A percentile compares a stretch with the other conserved stretches of the same genome.
These are phyloP conservation scores for Citeromyces hawaiiensis DNA, from an alignment of 1,139 yeast genomes.

Conservation along the genomic window DNA sequence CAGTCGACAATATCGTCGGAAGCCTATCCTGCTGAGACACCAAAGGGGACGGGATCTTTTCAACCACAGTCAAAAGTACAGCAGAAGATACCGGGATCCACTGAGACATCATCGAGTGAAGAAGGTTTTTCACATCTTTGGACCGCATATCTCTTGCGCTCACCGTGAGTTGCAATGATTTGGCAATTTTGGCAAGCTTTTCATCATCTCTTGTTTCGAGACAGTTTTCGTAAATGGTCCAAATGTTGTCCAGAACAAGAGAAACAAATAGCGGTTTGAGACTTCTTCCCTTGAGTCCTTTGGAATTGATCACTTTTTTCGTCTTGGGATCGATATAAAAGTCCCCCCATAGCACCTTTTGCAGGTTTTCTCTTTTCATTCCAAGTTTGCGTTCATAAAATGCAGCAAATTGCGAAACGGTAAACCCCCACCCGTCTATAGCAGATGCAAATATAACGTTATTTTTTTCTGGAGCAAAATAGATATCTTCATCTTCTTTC, in stretches of 20 bases:
- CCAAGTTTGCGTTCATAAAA: conserved; percentile 80
- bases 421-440: conserved; percentile 96
- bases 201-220: conserved; percentile 55
- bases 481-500: conserved; percentile 69
- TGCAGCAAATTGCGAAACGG: conserved; percentile 76
- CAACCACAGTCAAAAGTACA: conserved; percentile 71
- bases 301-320: conserved; percentile 60
- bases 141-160: conserved; percentile 69
- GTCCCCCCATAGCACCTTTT: conserved; percentile 95
- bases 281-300: conserved; percentile 29
- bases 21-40: conserved; percentile 63
- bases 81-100: conserved; percentile 94
- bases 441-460: conserved; percentile 94
- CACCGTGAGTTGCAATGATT: conserved; percentile 54
- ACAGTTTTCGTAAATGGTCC: conserved; percentile 80
- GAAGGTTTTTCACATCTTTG: conserved; percentile 54
- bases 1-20: conserved; percentile 46
- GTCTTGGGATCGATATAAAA: conserved; percentile 81
- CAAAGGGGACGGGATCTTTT: conserved; percentile 72
- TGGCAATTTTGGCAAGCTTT: conserved; percentile 60
- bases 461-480: conserved; percentile 80
- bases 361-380: conserved; percentile 63
- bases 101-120: conserved; percentile 70
- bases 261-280: conserved; percentile 80
- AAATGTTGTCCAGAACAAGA: conserved; percentile 75